phyloP scores from a whole-genome alignment of 2,329 filamentous ascomycete genomes.

The Clarireedia homoeocarpa region DNA sequence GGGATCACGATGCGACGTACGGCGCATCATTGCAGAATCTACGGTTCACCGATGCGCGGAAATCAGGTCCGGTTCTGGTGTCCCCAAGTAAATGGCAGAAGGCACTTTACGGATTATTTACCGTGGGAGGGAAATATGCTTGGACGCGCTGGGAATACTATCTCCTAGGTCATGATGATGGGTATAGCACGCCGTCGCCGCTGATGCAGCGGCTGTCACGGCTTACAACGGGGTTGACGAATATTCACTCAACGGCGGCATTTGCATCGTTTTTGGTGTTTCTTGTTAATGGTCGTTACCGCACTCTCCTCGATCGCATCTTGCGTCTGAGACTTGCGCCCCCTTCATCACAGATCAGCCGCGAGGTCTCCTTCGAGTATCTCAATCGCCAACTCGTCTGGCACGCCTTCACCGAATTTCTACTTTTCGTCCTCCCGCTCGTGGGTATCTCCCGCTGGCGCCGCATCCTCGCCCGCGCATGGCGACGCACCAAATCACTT shows the following conservation, averaged over 20 bases:
- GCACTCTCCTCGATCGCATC: constrained; percentile 80
- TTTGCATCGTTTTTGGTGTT: constrained; percentile 86
- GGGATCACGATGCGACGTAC: constrained; percentile 94
- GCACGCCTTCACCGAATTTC: constrained; percentile 98
- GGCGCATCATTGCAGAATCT: constrained; percentile 89
- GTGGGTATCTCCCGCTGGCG: constrained; percentile 91
- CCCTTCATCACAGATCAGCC: constrained; percentile 73
- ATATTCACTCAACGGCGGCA: constrained; percentile 71
- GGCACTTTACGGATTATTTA: constrained; percentile 71
- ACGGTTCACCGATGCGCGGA: constrained; percentile 77
- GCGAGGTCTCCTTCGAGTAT: constrained; percentile 96
- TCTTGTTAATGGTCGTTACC: constrained; percentile 80
- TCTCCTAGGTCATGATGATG: constrained; percentile 68
- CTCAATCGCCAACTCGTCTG: constrained; percentile 95
- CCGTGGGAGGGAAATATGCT: constrained; percentile 78
- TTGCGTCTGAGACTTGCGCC: constrained; percentile 79
- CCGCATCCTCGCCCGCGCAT: constrained; percentile 78
- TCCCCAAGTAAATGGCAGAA: constrained; percentile 80
- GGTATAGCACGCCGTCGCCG: constrained; percentile 55
- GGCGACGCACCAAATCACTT: constrained; percentile 64
- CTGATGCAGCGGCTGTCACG: constrained; percentile 51
- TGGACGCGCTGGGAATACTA: constrained; percentile 92
- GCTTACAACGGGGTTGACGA: constrained; percentile 61
- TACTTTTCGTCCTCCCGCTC: constrained; percentile 95
- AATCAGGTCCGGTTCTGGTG: constrained; percentile 50